phyloP scores from a whole-genome alignment of 2,329 filamentous ascomycete species.

The Clarireedia paspali region DNA sequence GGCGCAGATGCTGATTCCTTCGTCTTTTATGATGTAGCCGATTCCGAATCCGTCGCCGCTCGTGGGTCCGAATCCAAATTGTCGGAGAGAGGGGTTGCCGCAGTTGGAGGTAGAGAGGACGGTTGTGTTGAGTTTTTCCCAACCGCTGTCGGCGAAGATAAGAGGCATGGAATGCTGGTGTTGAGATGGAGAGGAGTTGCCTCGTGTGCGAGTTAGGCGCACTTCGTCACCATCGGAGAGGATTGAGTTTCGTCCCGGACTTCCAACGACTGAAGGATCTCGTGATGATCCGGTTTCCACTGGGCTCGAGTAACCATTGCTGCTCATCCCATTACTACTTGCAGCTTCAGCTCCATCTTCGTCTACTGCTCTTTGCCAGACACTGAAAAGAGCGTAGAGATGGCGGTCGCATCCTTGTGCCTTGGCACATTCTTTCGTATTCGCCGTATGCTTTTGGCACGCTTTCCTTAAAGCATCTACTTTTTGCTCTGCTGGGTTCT shows the following conservation, averaged over 20 bases:
- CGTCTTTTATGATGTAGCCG: conserved; percentile 97
- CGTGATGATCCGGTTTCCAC: conserved; percentile 40
- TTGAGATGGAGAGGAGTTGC: conserved; percentile 45
- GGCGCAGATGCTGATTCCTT: conserved; percentile 82
- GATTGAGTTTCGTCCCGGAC: conserved; percentile 45
- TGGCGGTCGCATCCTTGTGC: conserved; percentile 89
- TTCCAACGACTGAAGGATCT: conserved; percentile 42
- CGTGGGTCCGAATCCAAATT: conserved; percentile 95
- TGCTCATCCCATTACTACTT: conserved; percentile 37
- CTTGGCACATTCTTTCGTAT: conserved; percentile 79
- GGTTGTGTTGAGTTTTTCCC: conserved; percentile 92
- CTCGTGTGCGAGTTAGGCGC: conserved; percentile 31
- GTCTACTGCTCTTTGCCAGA: conserved; percentile 87
- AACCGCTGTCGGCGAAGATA: conserved; percentile 81
- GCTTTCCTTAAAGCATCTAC: conserved; percentile 78
- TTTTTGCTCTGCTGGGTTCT: conserved; percentile 75
- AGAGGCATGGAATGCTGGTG: conserved; percentile 54
- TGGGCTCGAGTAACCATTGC: conserved; percentile 55
- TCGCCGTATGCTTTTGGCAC: conserved; percentile 71
- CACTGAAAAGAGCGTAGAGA: conserved; percentile 85
- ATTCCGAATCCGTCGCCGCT: conserved; percentile 94
- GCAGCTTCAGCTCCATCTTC: conserved; percentile 51
- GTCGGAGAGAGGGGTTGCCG: conserved; percentile 86
- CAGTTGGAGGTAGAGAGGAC: conserved; percentile 98
- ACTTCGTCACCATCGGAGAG: conserved; percentile 28